Evolutionary conservation across 2,329 filamentous ascomycete species (phyloP).

Genomic region (Ophiostoma montium): DNA sequence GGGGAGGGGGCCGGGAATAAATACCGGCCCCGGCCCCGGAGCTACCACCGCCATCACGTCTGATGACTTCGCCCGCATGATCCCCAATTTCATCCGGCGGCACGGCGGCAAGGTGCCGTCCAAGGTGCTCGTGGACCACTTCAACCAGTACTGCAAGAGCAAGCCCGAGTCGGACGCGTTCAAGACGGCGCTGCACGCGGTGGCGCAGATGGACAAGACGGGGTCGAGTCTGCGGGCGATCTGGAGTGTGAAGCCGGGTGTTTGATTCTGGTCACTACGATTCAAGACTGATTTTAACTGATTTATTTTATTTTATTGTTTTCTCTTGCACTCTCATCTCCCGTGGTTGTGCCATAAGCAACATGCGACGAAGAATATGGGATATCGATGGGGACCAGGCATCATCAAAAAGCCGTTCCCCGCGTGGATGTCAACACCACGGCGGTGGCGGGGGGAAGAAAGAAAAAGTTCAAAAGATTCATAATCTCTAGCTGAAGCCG

Average conservation of each 20-base stretch:
- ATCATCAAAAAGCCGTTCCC: slow-evolving; percentile 45
- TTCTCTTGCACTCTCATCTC: background rate
- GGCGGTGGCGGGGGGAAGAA: slow-evolving; percentile 18
- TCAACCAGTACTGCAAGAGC: slow-evolving; percentile 64
- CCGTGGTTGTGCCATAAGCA: slow-evolving; percentile 26
- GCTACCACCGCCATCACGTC: slow-evolving; percentile 24
- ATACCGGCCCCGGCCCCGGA: too few relatives aligned
- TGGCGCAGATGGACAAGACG: slow-evolving; percentile 55
- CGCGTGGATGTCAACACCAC: slow-evolving; percentile 58
- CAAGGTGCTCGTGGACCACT: slow-evolving; percentile 80
- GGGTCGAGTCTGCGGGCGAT: slow-evolving; percentile 38
- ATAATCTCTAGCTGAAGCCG: too few relatives aligned
- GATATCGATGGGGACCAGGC: slow-evolving; percentile 47
- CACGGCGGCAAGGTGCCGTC: slow-evolving; percentile 70
- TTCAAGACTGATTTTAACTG: too few relatives aligned
- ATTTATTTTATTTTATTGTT: background rate
- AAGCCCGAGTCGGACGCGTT: slow-evolving; percentile 61
- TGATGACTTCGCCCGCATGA: slow-evolving; percentile 55
- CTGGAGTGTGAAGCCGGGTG: slow-evolving; percentile 32
- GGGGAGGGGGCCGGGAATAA: slow-evolving; percentile 26
- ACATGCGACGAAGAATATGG: slow-evolving; percentile 33
- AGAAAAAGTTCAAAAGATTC: background rate
- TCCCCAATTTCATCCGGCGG: slow-evolving; percentile 62
- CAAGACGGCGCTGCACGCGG: slow-evolving; percentile 61
- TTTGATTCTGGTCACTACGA: too few relatives aligned